These are phyloP conservation scores for Astraeus odoratus DNA, from an alignment of 768 basidiomycete species.

Conservation along the genomic window DNA sequence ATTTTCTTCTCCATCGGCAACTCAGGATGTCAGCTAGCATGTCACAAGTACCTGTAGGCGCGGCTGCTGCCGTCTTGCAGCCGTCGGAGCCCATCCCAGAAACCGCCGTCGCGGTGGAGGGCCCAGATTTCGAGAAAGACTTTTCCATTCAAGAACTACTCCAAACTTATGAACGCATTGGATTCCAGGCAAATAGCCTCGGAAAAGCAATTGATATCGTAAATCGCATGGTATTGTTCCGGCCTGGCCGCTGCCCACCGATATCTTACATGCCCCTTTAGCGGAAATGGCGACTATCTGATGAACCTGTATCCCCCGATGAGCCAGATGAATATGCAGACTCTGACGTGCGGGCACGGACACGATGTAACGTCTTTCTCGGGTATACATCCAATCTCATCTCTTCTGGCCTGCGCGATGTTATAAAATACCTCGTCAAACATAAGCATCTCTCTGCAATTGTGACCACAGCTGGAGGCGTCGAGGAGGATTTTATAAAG, in stretches of 20 bases:
- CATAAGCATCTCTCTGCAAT: slow-evolving; percentile 84
- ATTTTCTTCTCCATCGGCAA: too few relatives aligned
- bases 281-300: slow-evolving; percentile 85
- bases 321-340: slow-evolving; percentile 61
- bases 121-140: slow-evolving; percentile 78
- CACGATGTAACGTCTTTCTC: slow-evolving; percentile 83
- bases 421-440: slow-evolving; percentile 88
- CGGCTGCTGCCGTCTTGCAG: slow-evolving; percentile 72
- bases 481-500: slow-evolving; percentile 99
- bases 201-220: slow-evolving; percentile 86
- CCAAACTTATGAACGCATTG: slow-evolving; percentile 78
- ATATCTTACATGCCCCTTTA: slow-evolving; percentile 22
- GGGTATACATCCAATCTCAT: slow-evolving; percentile 99
- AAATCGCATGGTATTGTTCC: slow-evolving; percentile 73
- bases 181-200: slow-evolving; percentile 95
- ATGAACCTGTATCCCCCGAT: slow-evolving; percentile 67
- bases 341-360: slow-evolving; percentile 57
- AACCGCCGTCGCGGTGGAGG: slow-evolving; percentile 65
- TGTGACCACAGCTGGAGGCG: slow-evolving; percentile 96
- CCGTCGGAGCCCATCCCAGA: slow-evolving; percentile 66
- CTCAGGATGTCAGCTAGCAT: slow-evolving; percentile 1
- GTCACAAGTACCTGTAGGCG: slow-evolving; percentile 41
- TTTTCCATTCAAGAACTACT: slow-evolving; percentile 65
- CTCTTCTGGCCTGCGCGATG: slow-evolving; percentile 92
- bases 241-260: neutral